Percentiles rank a stretch among this genome's conserved stretches.
Evolutionary conservation across 2,329 filamentous ascomycete species (phyloP).

Genomic region (Neofusicoccum umdonicola): DNA sequence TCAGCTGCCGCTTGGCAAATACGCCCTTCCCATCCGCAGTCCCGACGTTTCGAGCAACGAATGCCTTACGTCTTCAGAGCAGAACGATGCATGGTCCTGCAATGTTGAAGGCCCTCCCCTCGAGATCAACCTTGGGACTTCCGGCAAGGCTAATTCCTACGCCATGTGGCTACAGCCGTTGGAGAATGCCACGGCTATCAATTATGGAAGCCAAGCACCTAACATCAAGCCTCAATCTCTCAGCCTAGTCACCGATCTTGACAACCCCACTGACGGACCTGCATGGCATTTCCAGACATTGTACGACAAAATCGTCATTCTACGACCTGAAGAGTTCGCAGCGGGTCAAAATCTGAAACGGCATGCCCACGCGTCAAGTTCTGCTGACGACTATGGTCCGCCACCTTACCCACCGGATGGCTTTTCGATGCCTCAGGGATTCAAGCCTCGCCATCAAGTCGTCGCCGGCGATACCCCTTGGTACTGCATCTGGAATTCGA

Average conservation of each 20-base stretch:
- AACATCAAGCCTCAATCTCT: conserved; percentile 49
- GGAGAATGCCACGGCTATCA: conserved; percentile 43
- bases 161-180: conserved; percentile 26
- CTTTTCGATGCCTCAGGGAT: conserved; percentile 7
- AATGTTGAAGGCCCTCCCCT: conserved; percentile 22
- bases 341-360: conserved; percentile 24
- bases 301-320: conserved; percentile 65
- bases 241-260: conserved; percentile 56
- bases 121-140: background rate
- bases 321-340: conserved; percentile 40
- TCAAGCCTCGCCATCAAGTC: conserved; percentile 42
- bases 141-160: background rate
- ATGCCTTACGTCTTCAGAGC: conserved; percentile 48
- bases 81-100: conserved; percentile 53
- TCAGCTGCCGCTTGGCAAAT: conserved; percentile 52
- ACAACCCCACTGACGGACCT: conserved; percentile 56
- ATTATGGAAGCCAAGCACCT: conserved; percentile 63
- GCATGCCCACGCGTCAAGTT: background rate
- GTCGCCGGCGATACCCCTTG: conserved; percentile 61
- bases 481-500: conserved; percentile 70
- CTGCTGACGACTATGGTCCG: background rate
- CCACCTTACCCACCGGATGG: background rate
- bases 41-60: conserved; percentile 48
- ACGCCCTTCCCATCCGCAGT: conserved; percentile 46
- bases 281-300: conserved; percentile 62